Percentiles rank a stretch among this genome's conserved stretches.
Evolutionary conservation across 768 basidiomycete species (phyloP).

Genomic region (Russula sp.): DNA sequence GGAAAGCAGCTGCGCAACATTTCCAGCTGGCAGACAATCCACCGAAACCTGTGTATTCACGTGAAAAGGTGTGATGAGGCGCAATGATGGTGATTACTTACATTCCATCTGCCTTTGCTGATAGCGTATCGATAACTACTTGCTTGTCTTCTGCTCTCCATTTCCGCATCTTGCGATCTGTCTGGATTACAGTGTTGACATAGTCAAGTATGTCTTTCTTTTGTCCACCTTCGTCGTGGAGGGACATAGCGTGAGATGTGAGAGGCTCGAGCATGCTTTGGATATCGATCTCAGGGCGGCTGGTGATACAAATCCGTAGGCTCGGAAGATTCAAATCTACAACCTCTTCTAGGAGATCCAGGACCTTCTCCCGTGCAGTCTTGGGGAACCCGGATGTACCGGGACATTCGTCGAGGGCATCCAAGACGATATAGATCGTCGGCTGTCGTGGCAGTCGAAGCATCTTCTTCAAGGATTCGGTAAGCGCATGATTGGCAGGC

Average conservation of each 20-base stretch:
- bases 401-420: conserved; percentile 10
- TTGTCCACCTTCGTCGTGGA: background rate
- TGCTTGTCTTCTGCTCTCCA: background rate
- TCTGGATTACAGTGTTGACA: background rate
- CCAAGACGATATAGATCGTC: background rate
- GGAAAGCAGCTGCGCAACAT: background rate
- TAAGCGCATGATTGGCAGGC: background rate
- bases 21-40: conserved; percentile 2
- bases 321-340: background rate
- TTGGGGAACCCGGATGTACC: background rate
- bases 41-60: background rate
- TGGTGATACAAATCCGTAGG: background rate
- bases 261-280: background rate
- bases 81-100: background rate
- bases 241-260: background rate
- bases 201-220: background rate
- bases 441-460: background rate
- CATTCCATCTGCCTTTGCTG: background rate
- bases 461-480: background rate
- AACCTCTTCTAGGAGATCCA: background rate
- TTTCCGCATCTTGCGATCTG: background rate
- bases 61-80: background rate
- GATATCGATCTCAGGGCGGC: background rate
- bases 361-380: background rate
- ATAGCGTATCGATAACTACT: background rate